Percentiles rank a stretch among this genome's conserved stretches.
These are phyloP conservation scores for Pyrenophora tritici-repentis DNA, from an alignment of 2,329 filamentous ascomycete genomes.

Conservation along the genomic window DNA sequence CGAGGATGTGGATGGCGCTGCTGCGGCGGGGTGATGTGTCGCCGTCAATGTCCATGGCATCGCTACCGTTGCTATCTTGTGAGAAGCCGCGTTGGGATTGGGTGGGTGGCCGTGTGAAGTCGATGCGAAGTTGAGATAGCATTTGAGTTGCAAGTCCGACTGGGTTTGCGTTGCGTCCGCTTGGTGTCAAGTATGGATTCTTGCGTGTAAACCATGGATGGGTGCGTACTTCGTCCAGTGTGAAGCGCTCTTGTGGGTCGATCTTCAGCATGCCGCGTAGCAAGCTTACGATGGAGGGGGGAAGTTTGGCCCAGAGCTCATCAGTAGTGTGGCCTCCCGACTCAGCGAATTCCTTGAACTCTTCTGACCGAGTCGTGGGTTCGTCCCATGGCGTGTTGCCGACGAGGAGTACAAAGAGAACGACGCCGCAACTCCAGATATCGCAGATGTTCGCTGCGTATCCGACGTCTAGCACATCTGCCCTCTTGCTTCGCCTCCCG, in stretches of 20 bases:
- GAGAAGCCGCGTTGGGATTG: constrained; percentile 53
- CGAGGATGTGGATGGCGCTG: constrained; percentile 57
- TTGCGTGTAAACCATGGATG: constrained; percentile 93
- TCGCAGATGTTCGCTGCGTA: constrained; percentile 83
- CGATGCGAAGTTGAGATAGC: constrained; percentile 87
- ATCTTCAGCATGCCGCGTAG: constrained; percentile 92
- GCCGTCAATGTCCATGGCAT: constrained; percentile 65
- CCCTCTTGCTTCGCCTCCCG: constrained; percentile 55
- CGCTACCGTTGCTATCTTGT: constrained; percentile 50
- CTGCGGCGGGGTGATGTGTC: constrained; percentile 55
- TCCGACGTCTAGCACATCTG: constrained; percentile 57
- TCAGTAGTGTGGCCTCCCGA: constrained; percentile 82
- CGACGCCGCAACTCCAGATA: constrained; percentile 96
- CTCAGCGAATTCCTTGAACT: constrained; percentile 84
- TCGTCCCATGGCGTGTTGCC: constrained; percentile 99
- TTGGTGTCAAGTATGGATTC: constrained; percentile 75
- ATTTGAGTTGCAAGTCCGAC: constrained; percentile 90
- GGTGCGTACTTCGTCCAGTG: constrained; percentile 81
- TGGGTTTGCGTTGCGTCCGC: constrained; percentile 78
- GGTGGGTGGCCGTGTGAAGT: constrained; percentile 73
- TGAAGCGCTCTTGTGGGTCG: constrained; percentile 75
- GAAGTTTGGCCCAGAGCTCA: constrained; percentile 81
- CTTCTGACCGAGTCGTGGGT: constrained; percentile 82
- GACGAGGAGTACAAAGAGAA: constrained; percentile 92
- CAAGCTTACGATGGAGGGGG: constrained; percentile 74